Evolutionary conservation across 805 yeast genomes (phyloP).

Genomic region (Kuraishia capsulata): DNA sequence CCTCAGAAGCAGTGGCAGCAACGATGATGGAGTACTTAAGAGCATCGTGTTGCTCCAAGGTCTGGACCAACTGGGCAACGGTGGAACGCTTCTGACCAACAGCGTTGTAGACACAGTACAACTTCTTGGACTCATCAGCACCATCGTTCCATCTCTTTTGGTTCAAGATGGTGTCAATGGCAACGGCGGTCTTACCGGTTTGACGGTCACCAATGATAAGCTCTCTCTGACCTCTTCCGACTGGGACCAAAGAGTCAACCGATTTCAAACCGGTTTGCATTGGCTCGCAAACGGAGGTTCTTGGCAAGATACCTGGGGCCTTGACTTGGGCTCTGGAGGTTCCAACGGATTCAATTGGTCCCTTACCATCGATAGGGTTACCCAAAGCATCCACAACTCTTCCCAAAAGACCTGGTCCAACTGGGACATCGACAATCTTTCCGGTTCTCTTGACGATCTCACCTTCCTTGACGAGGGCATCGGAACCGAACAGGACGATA

Average conservation of each 20-base stretch:
- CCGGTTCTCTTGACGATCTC: slow-evolving; percentile 99
- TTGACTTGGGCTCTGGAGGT: slow-evolving; percentile 95
- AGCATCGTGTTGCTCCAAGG: slow-evolving; percentile 97
- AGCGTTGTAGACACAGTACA: slow-evolving; percentile 99
- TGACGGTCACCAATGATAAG: slow-evolving; percentile 99
- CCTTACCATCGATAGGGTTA: slow-evolving; percentile 99
- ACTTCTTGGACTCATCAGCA: slow-evolving; percentile 90
- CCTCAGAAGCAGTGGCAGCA: slow-evolving; percentile 99
- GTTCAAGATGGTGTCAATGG: slow-evolving; percentile 95
- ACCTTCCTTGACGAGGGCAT: slow-evolving; percentile 97
- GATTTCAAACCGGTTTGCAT: slow-evolving; percentile 99
- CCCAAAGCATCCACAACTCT: slow-evolving; percentile 99
- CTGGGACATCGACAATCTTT: slow-evolving; percentile 97
- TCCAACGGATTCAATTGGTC: slow-evolving; percentile 83
- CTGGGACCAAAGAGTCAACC: slow-evolving; percentile 97
- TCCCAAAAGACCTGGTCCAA: slow-evolving; percentile 96
- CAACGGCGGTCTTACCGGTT: slow-evolving; percentile 99
- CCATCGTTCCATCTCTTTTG: slow-evolving; percentile 99
- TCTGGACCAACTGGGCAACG: slow-evolving; percentile 98
- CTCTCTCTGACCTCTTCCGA: slow-evolving; percentile 99
- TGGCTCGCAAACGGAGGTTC: slow-evolving; percentile 97
- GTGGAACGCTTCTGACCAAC: slow-evolving; percentile 99
- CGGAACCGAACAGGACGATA: slow-evolving; percentile 99
- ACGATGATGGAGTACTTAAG: slow-evolving; percentile 95
- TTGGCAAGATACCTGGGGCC: slow-evolving; percentile 99